Conservation (phyloP, 306 rosid genomes). For the Comarum palustre region DNA sequence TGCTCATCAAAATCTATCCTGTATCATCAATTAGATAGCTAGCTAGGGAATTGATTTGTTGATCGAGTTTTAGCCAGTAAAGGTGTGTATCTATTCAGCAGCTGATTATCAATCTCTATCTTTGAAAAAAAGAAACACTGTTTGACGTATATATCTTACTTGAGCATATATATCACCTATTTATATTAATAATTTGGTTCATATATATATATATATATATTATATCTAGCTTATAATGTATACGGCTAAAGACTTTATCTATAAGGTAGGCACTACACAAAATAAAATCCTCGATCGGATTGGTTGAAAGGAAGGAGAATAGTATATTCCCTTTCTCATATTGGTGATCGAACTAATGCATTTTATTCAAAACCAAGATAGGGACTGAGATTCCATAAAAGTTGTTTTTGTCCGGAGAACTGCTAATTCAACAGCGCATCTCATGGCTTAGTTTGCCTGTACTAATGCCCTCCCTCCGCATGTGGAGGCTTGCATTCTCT, state of each 20-base stretch:
- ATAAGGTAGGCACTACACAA: conserved; percentile 7
- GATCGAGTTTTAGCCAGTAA: background rate
- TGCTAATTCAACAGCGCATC: too few species aligned
- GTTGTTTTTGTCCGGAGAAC: too few species aligned
- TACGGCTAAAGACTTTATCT: conserved; percentile 9
- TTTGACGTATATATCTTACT: background rate
- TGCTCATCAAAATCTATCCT: background rate
- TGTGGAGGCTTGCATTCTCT: too few species aligned
- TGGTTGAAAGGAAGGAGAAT: conserved; percentile 9
- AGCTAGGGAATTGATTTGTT: background rate
- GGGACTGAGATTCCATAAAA: background rate
- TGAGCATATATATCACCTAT: conserved; percentile 23
- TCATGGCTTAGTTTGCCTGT: too few species aligned
- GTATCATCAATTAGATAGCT: background rate
- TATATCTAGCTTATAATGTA: background rate
- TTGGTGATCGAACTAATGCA: conserved; percentile 11
- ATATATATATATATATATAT: too few species aligned
- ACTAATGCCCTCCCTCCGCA: too few species aligned
- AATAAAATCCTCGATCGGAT: conserved; percentile 12
- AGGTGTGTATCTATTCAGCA: background rate
- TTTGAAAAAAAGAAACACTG: conserved; percentile 1
- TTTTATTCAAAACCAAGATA: conserved; percentile 4
- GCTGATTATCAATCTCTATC: conserved; percentile 3
- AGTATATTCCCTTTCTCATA: conserved; percentile 27
- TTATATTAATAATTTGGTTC: background rate